Conservation (phyloP, 2,329 filamentous ascomycete species). For the Fusarium sp. region DNA sequence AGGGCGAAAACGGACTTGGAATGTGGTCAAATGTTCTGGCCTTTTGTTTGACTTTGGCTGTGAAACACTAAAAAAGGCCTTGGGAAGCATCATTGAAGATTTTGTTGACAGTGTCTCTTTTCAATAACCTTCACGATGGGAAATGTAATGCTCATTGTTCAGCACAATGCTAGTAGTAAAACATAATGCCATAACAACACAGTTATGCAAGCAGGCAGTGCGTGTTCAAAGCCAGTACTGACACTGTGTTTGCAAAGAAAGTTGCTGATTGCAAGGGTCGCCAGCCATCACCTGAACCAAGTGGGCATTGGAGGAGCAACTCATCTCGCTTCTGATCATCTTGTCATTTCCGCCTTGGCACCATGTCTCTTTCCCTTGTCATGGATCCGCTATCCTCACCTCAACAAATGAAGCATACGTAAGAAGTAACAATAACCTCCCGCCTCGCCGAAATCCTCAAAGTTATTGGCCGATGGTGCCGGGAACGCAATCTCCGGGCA, state of each 20-base stretch:
- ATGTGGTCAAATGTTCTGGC: neutral
- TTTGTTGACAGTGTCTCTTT: neutral
- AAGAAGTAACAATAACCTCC: neutral
- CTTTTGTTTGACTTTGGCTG: neutral
- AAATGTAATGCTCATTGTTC: neutral
- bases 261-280: neutral
- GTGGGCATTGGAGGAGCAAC: neutral
- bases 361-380: neutral
- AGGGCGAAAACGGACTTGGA: neutral
- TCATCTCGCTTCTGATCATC: neutral
- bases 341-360: neutral
- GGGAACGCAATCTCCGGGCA: neutral
- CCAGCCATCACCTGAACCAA: neutral
- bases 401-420: neutral
- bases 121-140: too few species aligned
- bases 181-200: neutral
- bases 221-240: neutral
- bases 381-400: neutral
- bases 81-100: neutral
- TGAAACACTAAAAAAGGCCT: neutral
- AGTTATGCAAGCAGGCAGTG: neutral
- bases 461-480: neutral
- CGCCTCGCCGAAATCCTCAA: neutral
- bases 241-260: neutral
- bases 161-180: neutral